These are phyloP conservation scores for Dactylis glomerata DNA, from an alignment of 176 grass and related monocot species.

Conservation along the genomic window DNA sequence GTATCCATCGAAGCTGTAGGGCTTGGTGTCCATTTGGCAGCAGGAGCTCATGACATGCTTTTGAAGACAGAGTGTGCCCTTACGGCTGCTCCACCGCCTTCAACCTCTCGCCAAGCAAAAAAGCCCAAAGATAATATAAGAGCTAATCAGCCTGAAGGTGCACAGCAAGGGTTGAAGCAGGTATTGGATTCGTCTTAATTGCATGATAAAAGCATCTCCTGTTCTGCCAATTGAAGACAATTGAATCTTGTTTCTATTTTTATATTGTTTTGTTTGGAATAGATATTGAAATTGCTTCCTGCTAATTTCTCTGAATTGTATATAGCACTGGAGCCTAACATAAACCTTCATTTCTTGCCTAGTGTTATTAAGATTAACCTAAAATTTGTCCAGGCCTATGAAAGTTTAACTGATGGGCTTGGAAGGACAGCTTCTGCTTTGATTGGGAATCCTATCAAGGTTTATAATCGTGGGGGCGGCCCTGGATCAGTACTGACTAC, in stretches of 20 bases:
- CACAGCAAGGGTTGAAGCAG: constrained; percentile 90
- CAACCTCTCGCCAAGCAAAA: constrained; percentile 44
- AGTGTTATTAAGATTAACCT: constrained; percentile 11
- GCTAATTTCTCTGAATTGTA: neutral
- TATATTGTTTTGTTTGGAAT: constrained; percentile 2
- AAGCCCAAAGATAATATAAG: constrained; percentile 65
- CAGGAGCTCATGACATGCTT: constrained; percentile 91
- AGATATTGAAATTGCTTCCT: neutral
- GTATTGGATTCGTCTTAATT: constrained; percentile 39
- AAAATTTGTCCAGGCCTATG: constrained; percentile 65
- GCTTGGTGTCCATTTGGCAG: constrained; percentile 90
- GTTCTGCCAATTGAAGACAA: neutral
- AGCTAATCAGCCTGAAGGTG: constrained; percentile 79
- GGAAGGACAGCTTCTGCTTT: constrained; percentile 77
- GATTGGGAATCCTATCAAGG: constrained; percentile 80
- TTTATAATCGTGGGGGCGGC: constrained; percentile 87
- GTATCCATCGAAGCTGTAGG: constrained; percentile 90
- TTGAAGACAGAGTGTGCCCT: constrained; percentile 75
- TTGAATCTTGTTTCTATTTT: neutral
- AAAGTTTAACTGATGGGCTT: constrained; percentile 88
- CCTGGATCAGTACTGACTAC: constrained; percentile 70
- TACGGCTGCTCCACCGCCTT: constrained; percentile 49
- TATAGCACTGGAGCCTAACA: neutral
- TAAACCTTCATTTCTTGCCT: neutral
- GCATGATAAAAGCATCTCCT: neutral